Conservation (phyloP, 1,284 basidiomycete genomes). For the Serendipita sp. region DNA sequence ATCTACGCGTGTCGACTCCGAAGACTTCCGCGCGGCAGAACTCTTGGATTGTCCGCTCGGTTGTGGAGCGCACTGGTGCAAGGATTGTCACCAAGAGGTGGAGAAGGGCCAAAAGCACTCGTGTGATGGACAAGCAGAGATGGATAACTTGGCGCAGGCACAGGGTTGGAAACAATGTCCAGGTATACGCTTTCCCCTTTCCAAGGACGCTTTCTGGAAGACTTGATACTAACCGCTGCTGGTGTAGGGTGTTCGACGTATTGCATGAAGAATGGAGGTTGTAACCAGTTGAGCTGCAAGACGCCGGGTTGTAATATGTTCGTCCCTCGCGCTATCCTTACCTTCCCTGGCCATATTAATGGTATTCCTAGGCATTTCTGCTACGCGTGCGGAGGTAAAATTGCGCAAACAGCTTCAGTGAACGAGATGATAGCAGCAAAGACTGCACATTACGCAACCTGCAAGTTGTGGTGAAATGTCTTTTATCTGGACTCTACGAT, state of each 20-base stretch:
- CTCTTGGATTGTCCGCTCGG: background rate
- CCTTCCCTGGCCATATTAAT: background rate
- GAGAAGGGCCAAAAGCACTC: background rate
- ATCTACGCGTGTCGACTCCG: background rate
- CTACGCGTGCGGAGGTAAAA: background rate
- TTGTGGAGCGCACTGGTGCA: background rate
- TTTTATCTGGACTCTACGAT: too few species aligned
- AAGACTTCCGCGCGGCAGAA: background rate
- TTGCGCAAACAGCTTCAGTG: background rate
- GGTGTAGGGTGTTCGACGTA: background rate
- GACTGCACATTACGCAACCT: background rate
- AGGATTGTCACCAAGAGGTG: background rate
- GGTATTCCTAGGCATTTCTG: background rate
- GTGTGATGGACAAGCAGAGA: background rate
- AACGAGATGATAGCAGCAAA: background rate
- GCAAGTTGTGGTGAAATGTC: background rate
- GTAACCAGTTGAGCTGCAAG: background rate
- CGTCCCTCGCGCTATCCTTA: background rate
- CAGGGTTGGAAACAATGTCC: background rate
- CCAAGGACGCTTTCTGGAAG: background rate
- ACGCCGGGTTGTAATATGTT: background rate
- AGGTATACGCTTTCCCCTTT: background rate
- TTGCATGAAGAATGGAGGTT: background rate
- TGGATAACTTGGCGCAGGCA: background rate
- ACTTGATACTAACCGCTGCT: background rate